Evolutionary conservation across 495 filamentous ascomycete genomes (phyloP), one percentile per base, ranked within the genome.

Genomic region (Chlorociboria aeruginascens): DNA sequence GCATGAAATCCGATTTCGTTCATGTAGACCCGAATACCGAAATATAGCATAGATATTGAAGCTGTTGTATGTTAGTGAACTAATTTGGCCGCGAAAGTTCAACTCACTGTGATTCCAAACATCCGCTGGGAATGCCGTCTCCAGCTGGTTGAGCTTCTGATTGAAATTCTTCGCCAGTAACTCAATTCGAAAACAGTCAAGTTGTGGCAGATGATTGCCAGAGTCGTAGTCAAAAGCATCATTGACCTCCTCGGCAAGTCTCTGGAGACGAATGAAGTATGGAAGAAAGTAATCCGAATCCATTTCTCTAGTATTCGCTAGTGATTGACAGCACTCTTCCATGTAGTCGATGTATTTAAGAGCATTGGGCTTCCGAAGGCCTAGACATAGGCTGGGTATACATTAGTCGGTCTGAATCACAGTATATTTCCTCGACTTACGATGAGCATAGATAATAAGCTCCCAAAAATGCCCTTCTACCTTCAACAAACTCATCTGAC

Each of bases 391-490:
- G 3, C 53, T 25, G 20, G 4, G 20, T 56, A 20, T 8, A 29
- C 6, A 25, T 14, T 12, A 33, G 20, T 42, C 14, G 33, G 32
- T 40, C 7, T 12, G 14, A 45, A 8, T 16, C 16, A n/a, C 9
- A 16, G 7, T 10, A 2, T 39, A 16, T 39, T 12, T n/a, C 10
- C 10, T 14, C 8, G 16, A 48, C 53, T 48, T 59, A 64, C 60
- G 53, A 43, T 29, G 62, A 58, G n/a, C 52, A 56, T 14, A 64
- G 28, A 17, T 46, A 60, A 40, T 63, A 63, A 37, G 53, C 57
- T 20, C 62, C 60, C 30, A 62, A 53, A 50, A 48, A 61, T 9
- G 60, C 52, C 20, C 62, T 52, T 34, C 51, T 42, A 1, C 32
- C 45, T 39, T 64, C 62, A 25, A 56, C n/a, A 13, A 56, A 41